Base-by-base conservation (phyloP, 768 basidiomycete genomes). In the Hortiboletus flavorubellus region DNA sequence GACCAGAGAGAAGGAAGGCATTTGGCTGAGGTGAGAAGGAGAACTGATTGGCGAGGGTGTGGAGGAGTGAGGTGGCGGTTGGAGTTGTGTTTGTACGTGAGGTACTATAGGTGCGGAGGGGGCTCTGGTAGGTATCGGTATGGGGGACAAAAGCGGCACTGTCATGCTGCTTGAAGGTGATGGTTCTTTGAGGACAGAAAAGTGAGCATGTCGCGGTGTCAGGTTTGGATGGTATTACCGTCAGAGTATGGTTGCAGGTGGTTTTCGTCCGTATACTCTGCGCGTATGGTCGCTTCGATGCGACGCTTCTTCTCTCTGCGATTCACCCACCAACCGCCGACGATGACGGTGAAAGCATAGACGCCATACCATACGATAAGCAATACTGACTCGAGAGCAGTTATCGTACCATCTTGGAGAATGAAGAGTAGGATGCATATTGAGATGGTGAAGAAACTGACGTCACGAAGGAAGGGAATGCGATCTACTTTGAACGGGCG, bases 361-460 rank as follows among this genome's bases (percentile, higher is more conserved):
- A 80, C 58, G 11, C 83, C 49, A 71, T 99, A 98, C 53, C 91
- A 76, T 3, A 68, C 76, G 41, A 97, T 75, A 73, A 98, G 81
- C 7, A 77, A 45, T 2, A 73, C 78, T 0, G 93, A 85, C 69
- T 99, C 97, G 82, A 85, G 8, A 76, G 71, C 49, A 73, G 74
- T 49, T 14, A 99, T 86, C 29, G 73, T 71, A 6, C 86, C 84
- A 66, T 99, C 97, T 66, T 78, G 81, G 8, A 98, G 78, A 35
- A 91, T 91, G 15, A 79, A 66, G 12, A 98, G 77, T 2, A 97
- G 76, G n/a, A 90, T 61, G n/a, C 72, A 51, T 40, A 98, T 84
- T 0, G 96, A 89, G 10, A 82, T 63, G n/a, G 89, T 84, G 73
- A 98, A 98, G 78, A 98, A 98, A 6, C 91, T 87, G 33, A 96